Conservation (phyloP, 2,329 filamentous ascomycete species). For the Beauveria rudraprayagi region DNA sequence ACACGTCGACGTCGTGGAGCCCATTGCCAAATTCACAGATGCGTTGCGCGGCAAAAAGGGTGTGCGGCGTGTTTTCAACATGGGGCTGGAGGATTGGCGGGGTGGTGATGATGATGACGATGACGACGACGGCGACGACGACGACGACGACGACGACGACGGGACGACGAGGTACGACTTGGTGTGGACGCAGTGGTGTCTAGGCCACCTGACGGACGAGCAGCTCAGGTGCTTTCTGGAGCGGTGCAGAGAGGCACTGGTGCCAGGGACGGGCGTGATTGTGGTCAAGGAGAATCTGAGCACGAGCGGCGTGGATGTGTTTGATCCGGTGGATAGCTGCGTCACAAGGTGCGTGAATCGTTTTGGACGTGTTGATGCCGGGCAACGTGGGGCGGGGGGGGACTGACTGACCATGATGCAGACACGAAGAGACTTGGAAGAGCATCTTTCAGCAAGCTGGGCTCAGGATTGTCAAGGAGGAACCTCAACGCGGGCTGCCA, state of each 20-base stretch:
- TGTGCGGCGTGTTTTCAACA: constrained; percentile 56
- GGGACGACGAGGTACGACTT: constrained; percentile 58
- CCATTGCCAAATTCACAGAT: constrained; percentile 71
- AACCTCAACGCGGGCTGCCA: constrained; percentile 62
- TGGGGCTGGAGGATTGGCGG: constrained; percentile 66
- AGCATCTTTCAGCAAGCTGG: constrained; percentile 61
- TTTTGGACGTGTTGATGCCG: background rate
- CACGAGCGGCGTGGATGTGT: constrained; percentile 53
- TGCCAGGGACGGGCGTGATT: constrained; percentile 24
- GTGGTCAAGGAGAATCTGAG: constrained; percentile 60
- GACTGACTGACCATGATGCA: constrained; percentile 19
- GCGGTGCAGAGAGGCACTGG: constrained; percentile 43
- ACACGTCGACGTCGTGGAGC: constrained; percentile 76
- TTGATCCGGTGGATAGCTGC: constrained; percentile 66
- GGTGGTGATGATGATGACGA: constrained; percentile 23
- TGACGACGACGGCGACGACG: constrained; percentile 31
- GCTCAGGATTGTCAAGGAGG: constrained; percentile 58
- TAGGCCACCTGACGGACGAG: constrained; percentile 70
- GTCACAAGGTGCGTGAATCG: constrained; percentile 53
- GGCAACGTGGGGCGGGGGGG: too few species aligned
- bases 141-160: constrained; percentile 29
- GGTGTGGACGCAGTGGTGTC: constrained; percentile 88
- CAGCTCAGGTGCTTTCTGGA: constrained; percentile 62
- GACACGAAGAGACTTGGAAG: constrained; percentile 65
- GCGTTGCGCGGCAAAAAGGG: constrained; percentile 50